phyloP scores from a whole-genome alignment of 345 rosid genomes.

The Nephelium lappaceum region DNA sequence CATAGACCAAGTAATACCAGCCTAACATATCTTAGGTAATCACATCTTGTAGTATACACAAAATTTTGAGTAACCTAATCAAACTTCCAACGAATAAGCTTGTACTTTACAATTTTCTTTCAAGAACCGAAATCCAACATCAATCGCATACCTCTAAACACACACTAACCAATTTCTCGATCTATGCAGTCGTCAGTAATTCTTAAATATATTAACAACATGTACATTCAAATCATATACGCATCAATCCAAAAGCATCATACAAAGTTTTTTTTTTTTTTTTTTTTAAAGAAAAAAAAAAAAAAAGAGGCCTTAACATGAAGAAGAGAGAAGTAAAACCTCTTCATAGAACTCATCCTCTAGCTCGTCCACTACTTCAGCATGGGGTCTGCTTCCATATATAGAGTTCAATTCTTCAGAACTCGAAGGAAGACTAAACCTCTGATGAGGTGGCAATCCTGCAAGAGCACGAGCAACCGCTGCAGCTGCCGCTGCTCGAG shows the following conservation, averaged over 20 bases:
- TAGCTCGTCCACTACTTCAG: constrained; percentile 58
- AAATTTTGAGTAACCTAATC: not conserved
- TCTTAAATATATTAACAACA: not conserved
- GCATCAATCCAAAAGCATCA: too few relatives aligned
- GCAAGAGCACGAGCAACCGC: constrained; percentile 95
- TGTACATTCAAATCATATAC: not conserved
- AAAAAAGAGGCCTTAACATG: too few relatives aligned
- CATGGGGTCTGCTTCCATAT: constrained; percentile 71
- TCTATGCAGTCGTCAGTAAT: not conserved
- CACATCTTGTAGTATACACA: not conserved
- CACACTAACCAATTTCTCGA: constrained; percentile 7
- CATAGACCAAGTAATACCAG: not conserved
- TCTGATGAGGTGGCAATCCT: constrained; percentile 80
- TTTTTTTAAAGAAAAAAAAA: too few relatives aligned
- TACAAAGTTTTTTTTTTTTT: too few relatives aligned
- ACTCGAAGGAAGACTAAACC: constrained; percentile 70
- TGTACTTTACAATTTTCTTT: not conserved
- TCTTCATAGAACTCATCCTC: constrained; percentile 88
- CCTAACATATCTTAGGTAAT: not conserved
- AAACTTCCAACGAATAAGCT: not conserved
- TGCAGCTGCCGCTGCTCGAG: constrained; percentile 97
- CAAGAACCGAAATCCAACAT: not conserved
- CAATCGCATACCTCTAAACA: not conserved
- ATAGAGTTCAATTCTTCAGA: constrained; percentile 73
- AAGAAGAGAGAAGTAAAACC: constrained; percentile 39